A percentile compares a stretch with the other conserved stretches of the same genome.
phyloP scores from a whole-genome alignment of 768 basidiomycete species.

The Suillus lakei region DNA sequence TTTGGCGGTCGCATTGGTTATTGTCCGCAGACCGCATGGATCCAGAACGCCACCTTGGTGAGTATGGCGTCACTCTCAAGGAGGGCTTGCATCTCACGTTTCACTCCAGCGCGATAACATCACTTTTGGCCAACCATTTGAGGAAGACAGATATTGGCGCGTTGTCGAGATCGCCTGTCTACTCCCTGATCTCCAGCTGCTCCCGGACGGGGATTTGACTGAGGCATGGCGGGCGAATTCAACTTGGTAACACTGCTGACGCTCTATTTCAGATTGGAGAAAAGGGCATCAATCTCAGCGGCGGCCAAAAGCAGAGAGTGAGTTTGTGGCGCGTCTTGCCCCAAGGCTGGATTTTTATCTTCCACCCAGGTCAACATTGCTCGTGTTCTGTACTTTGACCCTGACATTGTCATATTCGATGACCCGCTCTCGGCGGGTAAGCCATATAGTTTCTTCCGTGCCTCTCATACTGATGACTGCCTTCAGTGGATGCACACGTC shows the following conservation, averaged over 20 bases:
- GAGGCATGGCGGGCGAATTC: too few relatives aligned
- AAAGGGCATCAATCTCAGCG: conserved; percentile 69
- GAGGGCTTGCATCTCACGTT: neutral
- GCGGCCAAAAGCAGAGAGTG: conserved; percentile 68
- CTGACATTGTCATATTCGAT: conserved; percentile 65
- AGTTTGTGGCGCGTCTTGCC: conserved; percentile 13
- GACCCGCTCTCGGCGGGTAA: conserved; percentile 68
- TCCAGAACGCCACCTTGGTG: conserved; percentile 69
- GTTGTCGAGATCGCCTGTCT: conserved; percentile 63
- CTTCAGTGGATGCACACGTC: conserved; percentile 74
- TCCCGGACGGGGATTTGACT: too few relatives aligned
- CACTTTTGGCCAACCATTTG: conserved; percentile 65
- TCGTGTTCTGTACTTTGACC: too few relatives aligned
- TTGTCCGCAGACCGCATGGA: conserved; percentile 78
- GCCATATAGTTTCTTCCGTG: conserved; percentile 10
- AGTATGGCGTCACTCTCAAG: neutral
- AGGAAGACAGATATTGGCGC: conserved; percentile 69
- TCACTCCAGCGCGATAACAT: conserved; percentile 61
- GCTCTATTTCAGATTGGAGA: too few relatives aligned
- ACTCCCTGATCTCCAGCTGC: too few relatives aligned
- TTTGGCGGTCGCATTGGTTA: conserved; percentile 74
- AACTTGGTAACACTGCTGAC: too few relatives aligned
- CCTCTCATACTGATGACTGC: neutral
- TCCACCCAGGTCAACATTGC: conserved; percentile 60
- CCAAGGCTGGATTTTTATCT: neutral